Evolutionary conservation across 202 grass and related monocot genomes (phyloP).

Genomic region (Carex arenaria): DNA sequence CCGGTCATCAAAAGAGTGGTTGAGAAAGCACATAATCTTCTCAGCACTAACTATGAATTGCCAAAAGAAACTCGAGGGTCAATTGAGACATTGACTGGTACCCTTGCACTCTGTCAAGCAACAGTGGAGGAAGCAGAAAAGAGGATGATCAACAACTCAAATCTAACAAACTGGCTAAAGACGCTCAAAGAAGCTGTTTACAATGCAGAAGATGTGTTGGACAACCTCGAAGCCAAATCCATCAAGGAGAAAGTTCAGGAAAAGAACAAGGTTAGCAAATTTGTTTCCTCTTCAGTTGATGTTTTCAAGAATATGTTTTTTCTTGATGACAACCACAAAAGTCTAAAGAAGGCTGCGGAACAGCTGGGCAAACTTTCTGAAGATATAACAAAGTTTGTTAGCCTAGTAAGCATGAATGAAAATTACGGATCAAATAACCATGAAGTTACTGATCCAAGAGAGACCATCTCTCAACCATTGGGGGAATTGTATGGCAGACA

Average conservation of each 20-base stretch:
- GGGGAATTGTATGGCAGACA: background rate
- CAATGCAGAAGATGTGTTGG: background rate
- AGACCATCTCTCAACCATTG: background rate
- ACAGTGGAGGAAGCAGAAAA: conserved; percentile 24
- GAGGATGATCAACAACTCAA: background rate
- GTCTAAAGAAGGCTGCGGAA: background rate
- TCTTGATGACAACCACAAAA: conserved; percentile 7
- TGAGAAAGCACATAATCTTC: background rate
- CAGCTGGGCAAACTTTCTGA: conserved; percentile 17
- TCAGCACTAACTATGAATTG: background rate
- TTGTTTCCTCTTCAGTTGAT: conserved; percentile 8
- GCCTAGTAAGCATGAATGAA: background rate
- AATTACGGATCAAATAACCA: background rate
- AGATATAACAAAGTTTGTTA: background rate
- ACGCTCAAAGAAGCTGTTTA: conserved; percentile 28
- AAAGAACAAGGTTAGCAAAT: conserved; percentile 25
- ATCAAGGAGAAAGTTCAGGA: background rate
- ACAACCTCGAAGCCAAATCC: conserved; percentile 3
- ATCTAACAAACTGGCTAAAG: background rate
- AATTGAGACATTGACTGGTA: background rate
- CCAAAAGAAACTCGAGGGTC: background rate
- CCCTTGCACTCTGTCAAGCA: background rate
- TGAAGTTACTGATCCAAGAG: background rate
- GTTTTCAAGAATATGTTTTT: conserved; percentile 16
- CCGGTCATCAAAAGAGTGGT: background rate